Conservation (phyloP, 192 early-diverging fungal genomes). For the Paraglomus occultum region DNA sequence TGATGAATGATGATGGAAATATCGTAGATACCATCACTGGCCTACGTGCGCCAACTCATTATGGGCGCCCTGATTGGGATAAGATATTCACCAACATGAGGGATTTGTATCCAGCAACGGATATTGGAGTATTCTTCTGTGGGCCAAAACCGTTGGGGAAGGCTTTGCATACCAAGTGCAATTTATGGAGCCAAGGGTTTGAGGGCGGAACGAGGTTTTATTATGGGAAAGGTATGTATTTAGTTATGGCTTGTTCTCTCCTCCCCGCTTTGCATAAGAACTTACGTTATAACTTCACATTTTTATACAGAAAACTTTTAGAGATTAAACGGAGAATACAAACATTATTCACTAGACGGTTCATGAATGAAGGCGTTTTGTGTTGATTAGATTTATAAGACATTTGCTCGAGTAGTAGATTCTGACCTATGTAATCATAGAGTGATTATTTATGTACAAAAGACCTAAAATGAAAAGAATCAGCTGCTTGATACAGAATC, state of each 20-base stretch:
- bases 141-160: constrained; percentile 66
- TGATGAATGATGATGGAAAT: constrained; percentile 50
- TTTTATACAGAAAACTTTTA: no score
- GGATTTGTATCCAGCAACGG: constrained; percentile 48
- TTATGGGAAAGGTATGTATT: constrained; percentile 28
- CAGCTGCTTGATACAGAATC: no score
- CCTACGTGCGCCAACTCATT: constrained; percentile 41
- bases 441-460: no score
- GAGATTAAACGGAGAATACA: no score
- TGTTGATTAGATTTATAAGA: no score
- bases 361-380: no score
- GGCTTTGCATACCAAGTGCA: constrained; percentile 39
- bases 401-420: no score
- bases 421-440: no score
- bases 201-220: constrained; percentile 28
- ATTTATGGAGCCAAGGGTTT: constrained; percentile 31
- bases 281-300: no score
- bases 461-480: no score
- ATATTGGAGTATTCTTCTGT: constrained; percentile 78
- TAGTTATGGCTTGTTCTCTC: background rate
- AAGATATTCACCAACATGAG: constrained; percentile 45
- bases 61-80: constrained; percentile 51
- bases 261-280: no score
- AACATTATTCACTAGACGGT: no score
- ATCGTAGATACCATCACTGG: constrained; percentile 50